Evolutionary conservation across 163 green algal genomes (phyloP).

Genomic region (Trebouxiophyceae sp.): DNA sequence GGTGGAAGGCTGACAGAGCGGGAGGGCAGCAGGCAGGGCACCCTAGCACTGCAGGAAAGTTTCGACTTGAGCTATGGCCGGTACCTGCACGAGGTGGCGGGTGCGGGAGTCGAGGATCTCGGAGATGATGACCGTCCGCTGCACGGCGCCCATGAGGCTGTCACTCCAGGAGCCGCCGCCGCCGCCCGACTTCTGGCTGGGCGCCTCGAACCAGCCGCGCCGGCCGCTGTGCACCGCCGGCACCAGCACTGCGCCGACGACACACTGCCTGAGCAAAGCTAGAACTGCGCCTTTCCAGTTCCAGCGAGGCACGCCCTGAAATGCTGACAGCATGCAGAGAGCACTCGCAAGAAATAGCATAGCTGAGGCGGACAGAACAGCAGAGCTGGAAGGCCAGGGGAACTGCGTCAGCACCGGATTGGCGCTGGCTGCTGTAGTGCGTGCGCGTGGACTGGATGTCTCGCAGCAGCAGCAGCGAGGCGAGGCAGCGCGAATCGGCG

Average conservation of each 20-base stretch:
- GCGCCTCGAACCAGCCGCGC: not conserved
- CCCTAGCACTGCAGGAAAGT: too few relatives aligned
- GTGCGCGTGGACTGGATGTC: constrained; percentile 34
- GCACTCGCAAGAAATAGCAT: too few relatives aligned
- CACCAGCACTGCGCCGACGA: not conserved
- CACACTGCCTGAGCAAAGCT: too few relatives aligned
- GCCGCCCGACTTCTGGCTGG: not conserved
- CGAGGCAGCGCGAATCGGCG: constrained; percentile 34
- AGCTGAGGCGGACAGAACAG: not conserved
- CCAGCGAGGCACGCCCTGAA: too few relatives aligned
- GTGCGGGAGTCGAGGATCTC: constrained; percentile 48
- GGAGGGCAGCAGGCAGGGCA: too few relatives aligned
- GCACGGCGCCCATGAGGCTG: constrained; percentile 2
- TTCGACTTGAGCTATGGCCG: too few relatives aligned
- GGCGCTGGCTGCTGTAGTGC: not conserved
- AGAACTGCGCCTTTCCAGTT: too few relatives aligned
- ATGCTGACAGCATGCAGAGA: too few relatives aligned
- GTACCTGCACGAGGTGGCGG: constrained; percentile 28
- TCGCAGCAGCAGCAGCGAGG: constrained; percentile 37
- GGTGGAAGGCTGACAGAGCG: too few relatives aligned
- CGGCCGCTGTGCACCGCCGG: not conserved
- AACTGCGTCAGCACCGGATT: not conserved
- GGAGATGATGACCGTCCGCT: constrained; percentile 23
- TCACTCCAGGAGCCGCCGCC: constrained; percentile 4
- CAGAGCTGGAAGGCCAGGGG: not conserved